Conservation (phyloP, 352 stramenopile species). For the Phytophthora ramorum region DNA sequence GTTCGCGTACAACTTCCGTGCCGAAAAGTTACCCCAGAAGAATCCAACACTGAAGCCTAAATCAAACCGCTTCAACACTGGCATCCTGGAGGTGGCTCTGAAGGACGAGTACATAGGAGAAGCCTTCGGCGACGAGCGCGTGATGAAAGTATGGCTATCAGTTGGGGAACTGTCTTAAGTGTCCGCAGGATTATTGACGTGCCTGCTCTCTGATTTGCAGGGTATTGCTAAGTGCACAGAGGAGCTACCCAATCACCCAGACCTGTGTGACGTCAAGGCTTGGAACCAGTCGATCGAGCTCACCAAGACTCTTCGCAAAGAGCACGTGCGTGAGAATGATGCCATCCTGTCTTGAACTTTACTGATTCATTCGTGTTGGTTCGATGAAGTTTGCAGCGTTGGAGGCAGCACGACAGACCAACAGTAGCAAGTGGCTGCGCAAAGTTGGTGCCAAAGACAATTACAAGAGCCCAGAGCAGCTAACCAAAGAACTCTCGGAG, state of each 20-base stretch:
- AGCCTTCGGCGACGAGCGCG: slow-evolving; percentile 71
- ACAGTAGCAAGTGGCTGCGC: slow-evolving; percentile 62
- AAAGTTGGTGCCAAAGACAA: slow-evolving; percentile 37
- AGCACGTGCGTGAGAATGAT: slow-evolving; percentile 46
- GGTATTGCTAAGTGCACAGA: slow-evolving; percentile 77
- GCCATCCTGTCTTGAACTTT: slow-evolving; percentile 12
- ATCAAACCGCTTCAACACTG: slow-evolving; percentile 81
- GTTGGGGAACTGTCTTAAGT: background rate
- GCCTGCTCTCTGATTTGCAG: slow-evolving; percentile 13
- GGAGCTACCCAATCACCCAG: slow-evolving; percentile 80
- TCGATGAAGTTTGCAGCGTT: slow-evolving; percentile 43
- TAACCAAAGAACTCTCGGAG: slow-evolving; percentile 58
- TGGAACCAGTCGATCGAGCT: slow-evolving; percentile 78
- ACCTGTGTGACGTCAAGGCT: slow-evolving; percentile 54
- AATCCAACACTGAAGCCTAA: slow-evolving; percentile 75
- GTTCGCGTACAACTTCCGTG: slow-evolving; percentile 88
- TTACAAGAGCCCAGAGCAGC: slow-evolving; percentile 68
- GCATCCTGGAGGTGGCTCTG: slow-evolving; percentile 74
- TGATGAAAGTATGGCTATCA: slow-evolving; percentile 54
- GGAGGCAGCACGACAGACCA: slow-evolving; percentile 39
- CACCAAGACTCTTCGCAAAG: slow-evolving; percentile 45
- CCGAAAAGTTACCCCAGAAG: slow-evolving; percentile 85
- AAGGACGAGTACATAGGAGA: slow-evolving; percentile 71
- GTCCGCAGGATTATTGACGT: background rate
- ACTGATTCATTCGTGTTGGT: slow-evolving; percentile 8